Evolutionary conservation across 805 yeast genomes (phyloP).

Genomic region (Torulaspora delbrueckii): DNA sequence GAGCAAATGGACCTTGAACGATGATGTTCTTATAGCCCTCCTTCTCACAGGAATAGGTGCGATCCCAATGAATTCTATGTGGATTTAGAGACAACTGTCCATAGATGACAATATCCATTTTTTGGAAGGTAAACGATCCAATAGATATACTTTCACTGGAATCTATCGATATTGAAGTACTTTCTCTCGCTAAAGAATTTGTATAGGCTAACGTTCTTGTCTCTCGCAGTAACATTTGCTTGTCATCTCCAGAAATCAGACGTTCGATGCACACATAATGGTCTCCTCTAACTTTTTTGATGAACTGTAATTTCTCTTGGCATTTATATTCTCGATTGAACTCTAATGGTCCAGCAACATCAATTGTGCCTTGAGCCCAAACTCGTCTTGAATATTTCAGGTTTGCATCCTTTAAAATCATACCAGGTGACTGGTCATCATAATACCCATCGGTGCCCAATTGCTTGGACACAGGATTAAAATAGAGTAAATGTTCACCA

Average conservation of each 20-base stretch:
- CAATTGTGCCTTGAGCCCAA: conserved; percentile 74
- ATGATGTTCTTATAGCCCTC: conserved; percentile 63
- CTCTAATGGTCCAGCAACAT: conserved; percentile 36
- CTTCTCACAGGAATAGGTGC: conserved; percentile 42
- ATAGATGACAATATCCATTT: conserved; percentile 47
- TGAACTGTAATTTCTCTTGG: conserved; percentile 46
- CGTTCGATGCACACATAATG: conserved; percentile 56
- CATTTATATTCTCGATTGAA: conserved; percentile 44
- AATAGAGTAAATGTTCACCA: conserved; percentile 66
- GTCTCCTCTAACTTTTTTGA: conserved; percentile 36
- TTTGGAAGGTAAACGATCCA: conserved; percentile 34
- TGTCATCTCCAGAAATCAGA: conserved; percentile 31
- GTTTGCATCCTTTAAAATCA: conserved; percentile 12
- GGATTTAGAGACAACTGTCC: conserved; percentile 77
- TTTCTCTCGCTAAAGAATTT: conserved; percentile 29
- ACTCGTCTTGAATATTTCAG: conserved; percentile 51
- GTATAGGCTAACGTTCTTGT: conserved; percentile 59
- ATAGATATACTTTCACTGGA: not conserved
- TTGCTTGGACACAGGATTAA: conserved; percentile 49
- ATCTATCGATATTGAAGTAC: not conserved
- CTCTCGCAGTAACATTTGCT: conserved; percentile 39
- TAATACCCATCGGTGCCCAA: conserved; percentile 77
- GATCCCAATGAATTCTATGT: conserved; percentile 77
- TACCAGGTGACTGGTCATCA: conserved; percentile 62
- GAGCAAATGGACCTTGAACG: conserved; percentile 78